Conservation (phyloP, 345 rosid species). For the Arabidopsis suecica region DNA sequence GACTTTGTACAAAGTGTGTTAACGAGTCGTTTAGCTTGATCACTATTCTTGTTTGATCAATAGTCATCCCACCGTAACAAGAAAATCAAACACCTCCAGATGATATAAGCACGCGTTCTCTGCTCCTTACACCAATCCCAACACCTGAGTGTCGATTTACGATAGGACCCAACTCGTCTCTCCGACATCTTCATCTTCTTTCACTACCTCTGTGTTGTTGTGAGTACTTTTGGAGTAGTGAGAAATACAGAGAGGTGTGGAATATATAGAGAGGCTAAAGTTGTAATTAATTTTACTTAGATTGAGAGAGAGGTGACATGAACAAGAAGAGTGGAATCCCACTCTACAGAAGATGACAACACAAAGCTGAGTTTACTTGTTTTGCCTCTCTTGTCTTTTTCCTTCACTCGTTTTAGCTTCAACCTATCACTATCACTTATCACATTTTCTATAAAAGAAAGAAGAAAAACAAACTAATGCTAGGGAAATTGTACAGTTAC, state of each 20-base stretch:
- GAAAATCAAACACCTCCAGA: constrained; percentile 78
- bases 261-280: constrained; percentile 41
- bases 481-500: constrained; percentile 25
- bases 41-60: constrained; percentile 33
- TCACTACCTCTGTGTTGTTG: background rate
- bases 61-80: constrained; percentile 60
- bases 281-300: constrained; percentile 1
- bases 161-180: constrained; percentile 22
- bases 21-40: constrained; percentile 5
- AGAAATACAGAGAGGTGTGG: constrained; percentile 25
- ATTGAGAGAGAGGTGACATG: constrained; percentile 34
- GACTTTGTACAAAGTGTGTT: constrained; percentile 26
- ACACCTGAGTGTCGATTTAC: constrained; percentile 48
- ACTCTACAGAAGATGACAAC: constrained; percentile 31
- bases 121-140: constrained; percentile 67
- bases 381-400: constrained; percentile 30
- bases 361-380: constrained; percentile 43
- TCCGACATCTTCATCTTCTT: constrained; percentile 32
- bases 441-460: constrained; percentile 15
- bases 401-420: constrained; percentile 29
- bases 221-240: constrained; percentile 28
- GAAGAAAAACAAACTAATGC: background rate
- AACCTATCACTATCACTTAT: constrained; percentile 31
- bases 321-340: constrained; percentile 37
- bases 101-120: constrained; percentile 68